phyloP scores from a whole-genome alignment of 2,329 filamentous ascomycete species.

The Neonectria neomacrospora region DNA sequence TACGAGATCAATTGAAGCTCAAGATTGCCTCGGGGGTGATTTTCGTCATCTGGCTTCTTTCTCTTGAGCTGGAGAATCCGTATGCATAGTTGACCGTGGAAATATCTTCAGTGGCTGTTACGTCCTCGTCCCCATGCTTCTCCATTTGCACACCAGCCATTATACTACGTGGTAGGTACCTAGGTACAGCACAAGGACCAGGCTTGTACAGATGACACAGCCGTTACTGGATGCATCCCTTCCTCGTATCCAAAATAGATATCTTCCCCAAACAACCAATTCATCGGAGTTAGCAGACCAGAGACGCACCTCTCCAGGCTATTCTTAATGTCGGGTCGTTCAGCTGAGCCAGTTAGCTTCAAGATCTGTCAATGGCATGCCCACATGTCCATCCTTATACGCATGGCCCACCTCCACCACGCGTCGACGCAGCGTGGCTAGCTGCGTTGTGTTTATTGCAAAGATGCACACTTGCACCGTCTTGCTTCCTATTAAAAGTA shows the following conservation, averaged over 20 bases:
- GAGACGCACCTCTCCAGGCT: background rate
- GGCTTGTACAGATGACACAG: background rate
- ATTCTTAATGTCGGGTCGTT: background rate
- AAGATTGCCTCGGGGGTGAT: no score
- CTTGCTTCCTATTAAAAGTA: conserved; percentile 15
- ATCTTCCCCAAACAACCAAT: conserved; percentile 1
- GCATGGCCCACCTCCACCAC: conserved; percentile 14
- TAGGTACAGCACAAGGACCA: background rate
- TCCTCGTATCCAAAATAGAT: conserved; percentile 17
- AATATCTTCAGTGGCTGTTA: background rate
- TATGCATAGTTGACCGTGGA: background rate
- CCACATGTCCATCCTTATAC: conserved; percentile 2
- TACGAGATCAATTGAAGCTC: background rate
- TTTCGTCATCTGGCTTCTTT: background rate
- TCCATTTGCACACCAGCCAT: background rate
- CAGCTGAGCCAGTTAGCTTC: conserved; percentile 12
- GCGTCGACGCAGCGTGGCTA: conserved; percentile 1
- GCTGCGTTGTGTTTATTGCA: conserved; percentile 14
- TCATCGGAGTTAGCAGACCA: conserved; percentile 9
- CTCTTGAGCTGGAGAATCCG: background rate
- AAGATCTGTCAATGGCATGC: background rate
- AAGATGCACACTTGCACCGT: conserved; percentile 2
- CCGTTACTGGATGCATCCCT: conserved; percentile 13
- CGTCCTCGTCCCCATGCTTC: background rate
- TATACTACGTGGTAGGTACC: no score